Evolutionary conservation across 129 eudicot species (phyloP), one percentile per base, ranked within the genome.

Genomic region (Erigeron canadensis): DNA sequence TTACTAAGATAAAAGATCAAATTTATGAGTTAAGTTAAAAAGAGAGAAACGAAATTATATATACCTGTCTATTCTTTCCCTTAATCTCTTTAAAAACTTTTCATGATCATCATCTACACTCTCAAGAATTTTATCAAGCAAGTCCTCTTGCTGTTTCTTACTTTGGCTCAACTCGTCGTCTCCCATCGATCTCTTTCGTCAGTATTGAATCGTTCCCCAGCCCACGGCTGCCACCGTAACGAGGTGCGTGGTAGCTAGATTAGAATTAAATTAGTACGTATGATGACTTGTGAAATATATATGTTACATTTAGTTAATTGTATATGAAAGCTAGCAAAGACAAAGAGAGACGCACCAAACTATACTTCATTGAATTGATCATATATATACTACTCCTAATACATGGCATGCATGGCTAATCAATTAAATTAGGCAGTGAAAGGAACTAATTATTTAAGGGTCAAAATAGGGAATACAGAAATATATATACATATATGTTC

Each of bases 51-150:
- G 3, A 10, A 15, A 13, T 6, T 34, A 17, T 17, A 4, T 39
- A 73, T 15, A 77, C 81, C 81, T 77, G 41, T 77, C 75, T 3
- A 77, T 77, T 17, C 81, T 39, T 77, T 39, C 81, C 41, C 43
- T 69, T 47, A 77, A 48, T 61, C 62, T 69, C 15, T 40, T 16
- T 48, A 77, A 61, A 15, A 77, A 69, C 10, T 0, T 69, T 48
- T 69, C 75, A 15, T 60, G 81, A 69, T 77, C 70, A 61, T 73
- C 40, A 60, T 69, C 75, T 18, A 69, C 75, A 47, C 23, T 46
- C 45, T 69, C 56, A 21, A 67, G 41, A 5, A 55, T 42, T 57
- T 67, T 75, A 57, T 76, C 69, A 18, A 58, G 51, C 45, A 16
- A 54, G 51, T 75, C 74, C 11, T 75, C 74, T 4, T 17, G 58